A percentile compares a stretch with the other conserved stretches of the same genome.
Conservation (phyloP, 2,329 filamentous ascomycete genomes). For the Cephalotrichum gorgonifer region DNA sequence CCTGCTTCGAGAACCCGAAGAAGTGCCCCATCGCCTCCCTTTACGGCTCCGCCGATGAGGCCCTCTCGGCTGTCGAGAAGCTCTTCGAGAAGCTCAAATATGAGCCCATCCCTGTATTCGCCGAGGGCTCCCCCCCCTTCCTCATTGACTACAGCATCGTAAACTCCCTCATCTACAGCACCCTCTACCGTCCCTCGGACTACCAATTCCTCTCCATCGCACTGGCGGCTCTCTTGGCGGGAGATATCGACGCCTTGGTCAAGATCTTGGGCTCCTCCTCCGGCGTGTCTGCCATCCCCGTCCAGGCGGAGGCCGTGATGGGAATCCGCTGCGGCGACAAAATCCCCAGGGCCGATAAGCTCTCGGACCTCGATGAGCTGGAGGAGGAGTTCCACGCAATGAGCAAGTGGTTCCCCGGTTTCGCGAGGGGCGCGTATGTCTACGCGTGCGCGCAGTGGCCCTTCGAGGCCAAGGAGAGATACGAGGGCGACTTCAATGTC, state of each 20-base stretch:
- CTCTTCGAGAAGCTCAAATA: slow-evolving; percentile 30
- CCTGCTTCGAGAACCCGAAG: slow-evolving; percentile 39
- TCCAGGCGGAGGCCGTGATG: slow-evolving; percentile 27
- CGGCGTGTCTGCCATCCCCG: slow-evolving; percentile 11
- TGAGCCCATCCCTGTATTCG: slow-evolving; percentile 31
- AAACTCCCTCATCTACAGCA: slow-evolving; percentile 28
- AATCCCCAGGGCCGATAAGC: slow-evolving; percentile 11
- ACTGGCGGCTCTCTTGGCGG: slow-evolving; percentile 29
- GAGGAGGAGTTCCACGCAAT: slow-evolving; percentile 5
- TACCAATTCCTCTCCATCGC: slow-evolving; percentile 31
- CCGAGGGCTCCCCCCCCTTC: slow-evolving; percentile 30
- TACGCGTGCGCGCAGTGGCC: slow-evolving; percentile 25
- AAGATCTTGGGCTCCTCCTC: slow-evolving; percentile 14
- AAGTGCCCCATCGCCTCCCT: slow-evolving; percentile 30
- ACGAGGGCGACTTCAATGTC: slow-evolving; percentile 16
- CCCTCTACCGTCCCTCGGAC: slow-evolving; percentile 32
- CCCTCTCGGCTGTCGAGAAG: slow-evolving; percentile 24
- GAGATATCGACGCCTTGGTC: slow-evolving; percentile 34
- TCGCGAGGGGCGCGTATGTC: slow-evolving; percentile 8
- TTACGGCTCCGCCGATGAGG: slow-evolving; percentile 21
- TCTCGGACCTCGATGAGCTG: background rate
- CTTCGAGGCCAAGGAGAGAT: slow-evolving; percentile 17
- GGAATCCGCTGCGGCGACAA: slow-evolving; percentile 29
- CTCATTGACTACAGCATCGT: slow-evolving; percentile 40
- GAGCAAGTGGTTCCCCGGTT: slow-evolving; percentile 18